Conservation (phyloP, 1,284 basidiomycete species). For the Cystobasidium sp. region DNA sequence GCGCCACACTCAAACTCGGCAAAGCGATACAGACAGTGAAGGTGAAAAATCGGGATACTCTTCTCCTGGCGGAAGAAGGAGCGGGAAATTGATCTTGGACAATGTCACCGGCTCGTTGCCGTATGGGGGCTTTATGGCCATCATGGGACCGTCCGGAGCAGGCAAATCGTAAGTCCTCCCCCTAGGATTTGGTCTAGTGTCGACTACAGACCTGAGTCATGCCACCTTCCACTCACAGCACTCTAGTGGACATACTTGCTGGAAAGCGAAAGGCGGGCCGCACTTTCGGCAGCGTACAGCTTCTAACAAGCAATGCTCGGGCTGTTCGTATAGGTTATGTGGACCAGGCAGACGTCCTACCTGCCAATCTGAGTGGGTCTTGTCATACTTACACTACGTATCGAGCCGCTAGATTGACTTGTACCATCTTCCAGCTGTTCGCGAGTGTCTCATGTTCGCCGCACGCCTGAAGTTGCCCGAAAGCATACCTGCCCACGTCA, state of each 20-base stretch:
- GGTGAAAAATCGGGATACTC: constrained; percentile 4
- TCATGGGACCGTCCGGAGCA: constrained; percentile 71
- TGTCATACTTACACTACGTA: not conserved
- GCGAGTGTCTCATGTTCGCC: constrained; percentile 80
- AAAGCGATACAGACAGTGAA: not conserved
- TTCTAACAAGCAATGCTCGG: constrained; percentile 59
- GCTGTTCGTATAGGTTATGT: constrained; percentile 75
- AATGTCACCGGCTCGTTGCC: constrained; percentile 70
- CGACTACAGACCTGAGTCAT: constrained; percentile 4
- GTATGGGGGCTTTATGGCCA: constrained; percentile 80
- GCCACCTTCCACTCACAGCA: constrained; percentile 53
- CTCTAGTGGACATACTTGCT: constrained; percentile 80
- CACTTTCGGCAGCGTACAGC: constrained; percentile 67
- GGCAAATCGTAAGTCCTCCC: constrained; percentile 64
- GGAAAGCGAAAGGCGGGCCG: constrained; percentile 73
- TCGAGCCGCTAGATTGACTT: not conserved
- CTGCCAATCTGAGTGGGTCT: constrained; percentile 45
- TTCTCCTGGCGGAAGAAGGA: constrained; percentile 45
- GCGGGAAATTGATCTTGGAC: constrained; percentile 73
- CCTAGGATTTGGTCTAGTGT: not conserved
- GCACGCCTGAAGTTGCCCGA: constrained; percentile 82
- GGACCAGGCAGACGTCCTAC: constrained; percentile 64
- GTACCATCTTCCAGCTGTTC: constrained; percentile 61
- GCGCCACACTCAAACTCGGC: constrained; percentile 12
- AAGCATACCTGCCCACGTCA: constrained; percentile 68